Percentiles rank a stretch among this genome's conserved stretches.
phyloP scores from a whole-genome alignment of 768 basidiomycete genomes.

The Leccinum ochraceum region DNA sequence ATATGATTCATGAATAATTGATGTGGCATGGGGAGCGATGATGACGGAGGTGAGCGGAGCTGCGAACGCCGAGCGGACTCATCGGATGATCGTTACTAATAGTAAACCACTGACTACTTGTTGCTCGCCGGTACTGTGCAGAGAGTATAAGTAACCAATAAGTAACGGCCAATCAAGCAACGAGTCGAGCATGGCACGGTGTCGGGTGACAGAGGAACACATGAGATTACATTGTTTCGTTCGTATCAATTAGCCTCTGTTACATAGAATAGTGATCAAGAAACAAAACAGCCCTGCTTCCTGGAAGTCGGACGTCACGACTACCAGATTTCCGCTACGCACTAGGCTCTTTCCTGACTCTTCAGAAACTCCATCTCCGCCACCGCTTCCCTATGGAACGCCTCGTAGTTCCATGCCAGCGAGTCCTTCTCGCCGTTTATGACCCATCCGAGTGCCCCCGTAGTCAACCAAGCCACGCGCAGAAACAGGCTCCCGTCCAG shows the following conservation, averaged over 20 bases:
- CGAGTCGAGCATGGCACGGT: too few species aligned
- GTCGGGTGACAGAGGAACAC: too few species aligned
- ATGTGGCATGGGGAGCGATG: not conserved
- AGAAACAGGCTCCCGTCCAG: slow-evolving; percentile 68
- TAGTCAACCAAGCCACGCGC: slow-evolving; percentile 53
- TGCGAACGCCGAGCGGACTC: not conserved
- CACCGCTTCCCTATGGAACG: slow-evolving; percentile 28
- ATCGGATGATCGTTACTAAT: too few species aligned
- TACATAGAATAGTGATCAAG: not conserved
- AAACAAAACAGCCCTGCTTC: too few species aligned
- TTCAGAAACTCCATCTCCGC: slow-evolving; percentile 26
- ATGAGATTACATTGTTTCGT: not conserved
- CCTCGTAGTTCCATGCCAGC: slow-evolving; percentile 31
- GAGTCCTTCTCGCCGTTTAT: slow-evolving; percentile 38
- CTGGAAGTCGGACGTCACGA: not conserved
- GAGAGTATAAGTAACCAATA: too few species aligned
- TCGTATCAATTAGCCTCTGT: not conserved
- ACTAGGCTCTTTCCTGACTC: slow-evolving; percentile 19
- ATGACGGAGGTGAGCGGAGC: not conserved
- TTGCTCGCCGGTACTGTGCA: too few species aligned
- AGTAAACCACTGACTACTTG: too few species aligned
- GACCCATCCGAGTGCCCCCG: slow-evolving; percentile 43
- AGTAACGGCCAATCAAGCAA: too few species aligned
- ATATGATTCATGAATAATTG: not conserved
- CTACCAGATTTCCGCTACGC: too few species aligned